These are phyloP conservation scores for Debaryomyces singareniensis DNA, from an alignment of 1,139 yeast species.

Conservation along the genomic window DNA sequence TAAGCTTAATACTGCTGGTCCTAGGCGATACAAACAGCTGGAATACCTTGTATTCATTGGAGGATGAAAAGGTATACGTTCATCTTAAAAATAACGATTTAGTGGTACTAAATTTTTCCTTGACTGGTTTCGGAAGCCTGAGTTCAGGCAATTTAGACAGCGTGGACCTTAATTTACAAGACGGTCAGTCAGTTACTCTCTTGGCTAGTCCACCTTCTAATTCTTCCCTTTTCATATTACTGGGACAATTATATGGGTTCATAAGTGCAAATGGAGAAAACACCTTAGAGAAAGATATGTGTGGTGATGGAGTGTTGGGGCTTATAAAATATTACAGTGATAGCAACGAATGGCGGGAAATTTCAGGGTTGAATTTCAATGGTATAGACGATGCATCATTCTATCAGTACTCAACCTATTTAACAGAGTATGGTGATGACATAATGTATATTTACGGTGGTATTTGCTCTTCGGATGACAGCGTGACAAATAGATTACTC, in stretches of 20 bases:
- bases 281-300: slow-evolving; percentile 11
- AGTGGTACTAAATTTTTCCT: slow-evolving; percentile 27
- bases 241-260: slow-evolving; percentile 27
- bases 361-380: slow-evolving; percentile 14
- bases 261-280: slow-evolving; percentile 7
- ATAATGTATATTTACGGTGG: slow-evolving; percentile 39
- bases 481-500: slow-evolving; percentile 23
- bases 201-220: slow-evolving; percentile 27
- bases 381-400: slow-evolving; percentile 23
- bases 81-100: slow-evolving; percentile 33
- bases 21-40: slow-evolving; percentile 10
- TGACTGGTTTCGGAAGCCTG: slow-evolving; percentile 20
- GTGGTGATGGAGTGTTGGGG: slow-evolving; percentile 24
- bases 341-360: slow-evolving; percentile 17
- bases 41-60: slow-evolving; percentile 32
- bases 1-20: too few species aligned
- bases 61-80: slow-evolving; percentile 28
- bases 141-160: slow-evolving; percentile 5
- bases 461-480: slow-evolving; percentile 11
- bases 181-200: slow-evolving; percentile 16
- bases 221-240: slow-evolving; percentile 25
- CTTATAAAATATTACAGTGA: slow-evolving; percentile 17
- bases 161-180: slow-evolving; percentile 10
- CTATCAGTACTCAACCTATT: slow-evolving; percentile 24
- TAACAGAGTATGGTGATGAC: slow-evolving; percentile 20